Percentiles rank a stretch among this genome's conserved stretches.
Conservation (phyloP, 2,329 filamentous ascomycete genomes). For the Xylariaceae sp. region DNA sequence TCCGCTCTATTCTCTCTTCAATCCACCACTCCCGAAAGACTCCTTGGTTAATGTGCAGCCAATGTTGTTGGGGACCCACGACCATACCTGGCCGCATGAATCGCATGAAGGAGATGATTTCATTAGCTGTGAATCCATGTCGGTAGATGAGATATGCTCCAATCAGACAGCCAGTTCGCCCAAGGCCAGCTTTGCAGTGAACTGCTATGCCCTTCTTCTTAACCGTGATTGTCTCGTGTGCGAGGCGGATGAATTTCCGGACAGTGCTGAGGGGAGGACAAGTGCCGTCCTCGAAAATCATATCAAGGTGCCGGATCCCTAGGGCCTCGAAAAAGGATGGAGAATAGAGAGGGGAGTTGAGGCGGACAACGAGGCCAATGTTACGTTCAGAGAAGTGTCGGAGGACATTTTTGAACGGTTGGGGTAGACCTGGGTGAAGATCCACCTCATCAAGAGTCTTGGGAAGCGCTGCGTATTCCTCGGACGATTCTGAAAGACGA, state of each 20-base stretch:
- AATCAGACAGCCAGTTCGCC: conserved; percentile 93
- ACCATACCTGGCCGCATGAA: conserved; percentile 99
- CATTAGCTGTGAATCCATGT: conserved; percentile 95
- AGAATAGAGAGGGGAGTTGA: conserved; percentile 96
- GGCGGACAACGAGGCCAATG: conserved; percentile 89
- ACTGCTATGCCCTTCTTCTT: conserved; percentile 94
- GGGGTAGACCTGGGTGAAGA: conserved; percentile 72
- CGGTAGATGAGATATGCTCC: conserved; percentile 98
- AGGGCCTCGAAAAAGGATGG: conserved; percentile 96
- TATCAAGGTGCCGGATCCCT: conserved; percentile 94
- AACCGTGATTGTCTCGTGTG: conserved; percentile 91
- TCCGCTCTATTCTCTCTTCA: conserved; percentile 80
- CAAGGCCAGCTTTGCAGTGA: conserved; percentile 97
- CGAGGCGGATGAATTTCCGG: conserved; percentile 90
- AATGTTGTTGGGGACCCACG: conserved; percentile 97
- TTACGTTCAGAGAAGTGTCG: conserved; percentile 86
- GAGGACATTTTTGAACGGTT: conserved; percentile 95
- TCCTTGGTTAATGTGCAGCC: conserved; percentile 96
- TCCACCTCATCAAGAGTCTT: conserved; percentile 77
- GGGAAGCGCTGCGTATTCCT: conserved; percentile 77
- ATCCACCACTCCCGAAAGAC: conserved; percentile 99
- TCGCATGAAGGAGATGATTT: conserved; percentile 96
- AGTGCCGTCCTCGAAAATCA: conserved; percentile 99
- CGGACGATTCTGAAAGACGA: conserved; percentile 74
- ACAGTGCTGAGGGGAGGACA: conserved; percentile 91